A percentile compares a stretch with the other conserved stretches of the same genome.
Evolutionary conservation across 768 basidiomycete species (phyloP).

Genomic region (Cystoderma amianthinum): DNA sequence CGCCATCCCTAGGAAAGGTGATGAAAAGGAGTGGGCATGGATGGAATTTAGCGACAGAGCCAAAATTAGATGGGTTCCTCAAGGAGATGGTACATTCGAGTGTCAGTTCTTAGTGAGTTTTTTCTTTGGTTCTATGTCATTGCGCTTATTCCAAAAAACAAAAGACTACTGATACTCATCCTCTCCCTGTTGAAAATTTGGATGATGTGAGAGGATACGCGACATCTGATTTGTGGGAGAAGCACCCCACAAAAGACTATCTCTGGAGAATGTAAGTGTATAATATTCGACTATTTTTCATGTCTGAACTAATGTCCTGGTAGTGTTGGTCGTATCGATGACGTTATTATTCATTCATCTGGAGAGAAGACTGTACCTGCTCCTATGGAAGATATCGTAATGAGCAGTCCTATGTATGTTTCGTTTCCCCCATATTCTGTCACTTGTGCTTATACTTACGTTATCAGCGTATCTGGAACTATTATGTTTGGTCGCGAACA

Average conservation of each 20-base stretch:
- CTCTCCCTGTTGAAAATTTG: slow-evolving; percentile 23
- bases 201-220: slow-evolving; percentile 26
- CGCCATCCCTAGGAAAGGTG: slow-evolving; percentile 7
- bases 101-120: slow-evolving; percentile 26
- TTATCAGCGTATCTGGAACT: slow-evolving; percentile 21
- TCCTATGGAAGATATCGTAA: slow-evolving; percentile 23
- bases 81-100: slow-evolving; percentile 29
- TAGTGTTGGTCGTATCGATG: slow-evolving; percentile 34
- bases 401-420: slow-evolving; percentile 15
- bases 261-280: slow-evolving; percentile 28
- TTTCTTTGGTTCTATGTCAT: not conserved
- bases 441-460: no score
- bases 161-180: slow-evolving; percentile 16
- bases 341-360: slow-evolving; percentile 27
- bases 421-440: no score
- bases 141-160: no score
- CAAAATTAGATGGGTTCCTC: slow-evolving; percentile 22
- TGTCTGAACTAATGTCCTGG: no score
- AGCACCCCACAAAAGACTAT: slow-evolving; percentile 26
- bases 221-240: slow-evolving; percentile 27
- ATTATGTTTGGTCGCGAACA: slow-evolving; percentile 33
- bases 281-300: no score
- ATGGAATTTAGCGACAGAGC: slow-evolving; percentile 16
- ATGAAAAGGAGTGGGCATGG: slow-evolving; percentile 25
- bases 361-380: slow-evolving; percentile 31